These are phyloP conservation scores for Xylariaceae sp. DNA, from an alignment of 2,329 filamentous ascomycete species.

Conservation along the genomic window DNA sequence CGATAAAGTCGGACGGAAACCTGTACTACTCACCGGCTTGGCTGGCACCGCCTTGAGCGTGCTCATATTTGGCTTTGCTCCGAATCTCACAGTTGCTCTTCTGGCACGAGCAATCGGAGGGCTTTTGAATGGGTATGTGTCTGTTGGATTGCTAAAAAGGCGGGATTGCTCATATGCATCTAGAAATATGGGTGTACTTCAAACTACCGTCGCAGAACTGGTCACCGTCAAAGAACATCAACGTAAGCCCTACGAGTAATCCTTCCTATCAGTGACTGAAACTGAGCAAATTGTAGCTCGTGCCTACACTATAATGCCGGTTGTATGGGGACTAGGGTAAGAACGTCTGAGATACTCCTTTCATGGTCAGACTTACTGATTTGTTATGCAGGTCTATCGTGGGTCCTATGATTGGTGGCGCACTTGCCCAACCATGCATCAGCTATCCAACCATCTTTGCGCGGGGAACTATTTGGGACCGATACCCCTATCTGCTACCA, in stretches of 20 bases:
- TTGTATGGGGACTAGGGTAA: conserved; percentile 94
- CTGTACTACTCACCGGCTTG: conserved; percentile 84
- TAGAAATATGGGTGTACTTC: conserved; percentile 90
- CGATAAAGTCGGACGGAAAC: conserved; percentile 88
- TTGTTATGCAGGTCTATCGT: conserved; percentile 69
- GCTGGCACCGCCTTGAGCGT: conserved; percentile 91
- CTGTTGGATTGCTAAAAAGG: conserved; percentile 19
- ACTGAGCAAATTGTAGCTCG: conserved; percentile 57
- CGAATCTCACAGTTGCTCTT: conserved; percentile 76
- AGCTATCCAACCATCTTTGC: conserved; percentile 75
- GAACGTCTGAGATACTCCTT: conserved; percentile 36
- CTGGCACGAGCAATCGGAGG: conserved; percentile 87
- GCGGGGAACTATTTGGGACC: conserved; percentile 74
- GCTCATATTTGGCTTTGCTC: conserved; percentile 86
- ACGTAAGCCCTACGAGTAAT: conserved; percentile 58
- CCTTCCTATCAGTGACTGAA: conserved; percentile 1
- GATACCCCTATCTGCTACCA: conserved; percentile 74
- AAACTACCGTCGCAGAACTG: conserved; percentile 92
- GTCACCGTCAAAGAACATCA: conserved; percentile 93
- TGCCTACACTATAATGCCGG: conserved; percentile 96
- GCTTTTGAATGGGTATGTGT: conserved; percentile 79
- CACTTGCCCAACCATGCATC: conserved; percentile 80
- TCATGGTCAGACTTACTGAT: conserved; percentile 24
- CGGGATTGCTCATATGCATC: conserved; percentile 25
- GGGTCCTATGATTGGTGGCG: conserved; percentile 86